Conservation (phyloP, 163 green algal species). For the Chloromonas sp. region DNA sequence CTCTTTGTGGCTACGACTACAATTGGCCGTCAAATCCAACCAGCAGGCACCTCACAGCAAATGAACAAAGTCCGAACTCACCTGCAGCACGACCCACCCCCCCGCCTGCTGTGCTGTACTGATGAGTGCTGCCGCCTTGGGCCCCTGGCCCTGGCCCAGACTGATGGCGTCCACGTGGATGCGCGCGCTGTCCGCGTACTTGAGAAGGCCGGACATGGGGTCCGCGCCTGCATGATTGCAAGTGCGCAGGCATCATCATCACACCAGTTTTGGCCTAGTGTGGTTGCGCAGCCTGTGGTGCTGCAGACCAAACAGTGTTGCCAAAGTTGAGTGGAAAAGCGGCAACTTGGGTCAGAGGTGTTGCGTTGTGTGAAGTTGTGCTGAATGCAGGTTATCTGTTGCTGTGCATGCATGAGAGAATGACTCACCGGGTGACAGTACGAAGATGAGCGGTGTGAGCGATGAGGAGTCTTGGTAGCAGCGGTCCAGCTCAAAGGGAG, state of each 20-base stretch:
- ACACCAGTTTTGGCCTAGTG: too few species aligned
- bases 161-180: conserved; percentile 61
- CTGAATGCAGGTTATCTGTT: too few species aligned
- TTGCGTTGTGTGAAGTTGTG: too few species aligned
- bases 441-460: conserved; percentile 69
- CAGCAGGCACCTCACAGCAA: too few species aligned
- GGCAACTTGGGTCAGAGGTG: too few species aligned
- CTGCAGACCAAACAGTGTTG: too few species aligned
- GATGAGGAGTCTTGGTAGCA: conserved; percentile 56
- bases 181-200: conserved; percentile 48
- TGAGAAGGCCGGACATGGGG: conserved; percentile 63
- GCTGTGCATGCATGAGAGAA: too few species aligned
- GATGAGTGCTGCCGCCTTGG: conserved; percentile 59
- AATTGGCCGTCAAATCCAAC: too few species aligned
- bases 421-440: conserved; percentile 52
- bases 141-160: conserved; percentile 67
- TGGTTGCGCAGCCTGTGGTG: too few species aligned
- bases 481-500: conserved; percentile 64
- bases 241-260: conserved; percentile 5
- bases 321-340: too few species aligned
- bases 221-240: conserved; percentile 36
- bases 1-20: too few species aligned
- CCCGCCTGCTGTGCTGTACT: conserved; percentile 39
- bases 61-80: not conserved
- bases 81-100: conserved; percentile 62